Conservation (phyloP, 495 filamentous ascomycete genomes). For the Halenospora varia region DNA sequence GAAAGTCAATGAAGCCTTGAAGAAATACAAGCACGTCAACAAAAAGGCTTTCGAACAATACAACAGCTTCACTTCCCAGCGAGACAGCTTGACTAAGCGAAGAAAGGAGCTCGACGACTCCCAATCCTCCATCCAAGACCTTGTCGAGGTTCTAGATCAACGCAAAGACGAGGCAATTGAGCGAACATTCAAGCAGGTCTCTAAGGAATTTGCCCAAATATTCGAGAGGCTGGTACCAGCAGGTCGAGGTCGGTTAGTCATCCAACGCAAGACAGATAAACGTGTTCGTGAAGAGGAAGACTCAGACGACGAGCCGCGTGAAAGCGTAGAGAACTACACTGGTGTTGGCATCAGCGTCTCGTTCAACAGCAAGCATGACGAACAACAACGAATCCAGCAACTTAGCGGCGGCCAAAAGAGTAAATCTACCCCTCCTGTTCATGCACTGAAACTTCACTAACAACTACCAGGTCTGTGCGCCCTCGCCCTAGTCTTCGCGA, state of each 20-base stretch:
- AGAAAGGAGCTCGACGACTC: constrained; percentile 79
- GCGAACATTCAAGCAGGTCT: constrained; percentile 97
- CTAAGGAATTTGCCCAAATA: constrained; percentile 82
- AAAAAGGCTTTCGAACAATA: constrained; percentile 99
- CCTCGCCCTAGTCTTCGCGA: constrained; percentile 95
- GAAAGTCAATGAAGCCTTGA: constrained; percentile 89
- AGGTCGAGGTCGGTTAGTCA: constrained; percentile 85
- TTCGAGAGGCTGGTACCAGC: constrained; percentile 95
- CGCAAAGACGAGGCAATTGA: constrained; percentile 96
- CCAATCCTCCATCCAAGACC: constrained; percentile 80
- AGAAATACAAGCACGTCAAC: constrained; percentile 97
- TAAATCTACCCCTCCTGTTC: constrained; percentile 41
- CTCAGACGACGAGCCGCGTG: constrained; percentile 60
- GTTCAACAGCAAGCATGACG: constrained; percentile 95
- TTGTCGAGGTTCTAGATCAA: constrained; percentile 89
- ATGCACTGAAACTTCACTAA: constrained; percentile 21
- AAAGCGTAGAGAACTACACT: constrained; percentile 89
- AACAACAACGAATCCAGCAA: constrained; percentile 97
- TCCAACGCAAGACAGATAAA: constrained; percentile 83
- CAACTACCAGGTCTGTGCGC: constrained; percentile 73
- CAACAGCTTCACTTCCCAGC: constrained; percentile 90
- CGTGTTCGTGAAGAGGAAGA: constrained; percentile 58
- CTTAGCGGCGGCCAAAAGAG: constrained; percentile 97
- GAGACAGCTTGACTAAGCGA: constrained; percentile 75
- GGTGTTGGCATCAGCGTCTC: constrained; percentile 97